Conservation (phyloP, 2,329 filamentous ascomycete species). For the Monilinia fructigena region DNA sequence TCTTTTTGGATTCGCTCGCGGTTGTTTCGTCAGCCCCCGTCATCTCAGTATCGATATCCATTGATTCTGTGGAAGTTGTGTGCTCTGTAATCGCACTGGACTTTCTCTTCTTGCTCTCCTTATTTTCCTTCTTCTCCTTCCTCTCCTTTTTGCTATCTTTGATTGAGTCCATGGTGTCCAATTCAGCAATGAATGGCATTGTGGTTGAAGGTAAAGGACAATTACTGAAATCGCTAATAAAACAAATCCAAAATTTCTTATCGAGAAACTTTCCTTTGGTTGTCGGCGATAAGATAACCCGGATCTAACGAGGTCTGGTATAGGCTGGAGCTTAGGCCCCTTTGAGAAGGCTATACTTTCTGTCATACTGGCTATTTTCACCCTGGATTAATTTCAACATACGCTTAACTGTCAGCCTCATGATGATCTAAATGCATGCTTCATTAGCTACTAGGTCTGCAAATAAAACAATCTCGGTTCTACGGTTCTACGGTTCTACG, state of each 20-base stretch:
- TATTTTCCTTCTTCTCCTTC: slow-evolving; percentile 14
- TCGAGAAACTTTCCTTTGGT: slow-evolving; percentile 21
- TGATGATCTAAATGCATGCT: slow-evolving; percentile 11
- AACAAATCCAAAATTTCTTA: slow-evolving; percentile 25
- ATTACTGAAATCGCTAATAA: not conserved
- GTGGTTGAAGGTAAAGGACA: slow-evolving; percentile 4
- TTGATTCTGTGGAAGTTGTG: not conserved
- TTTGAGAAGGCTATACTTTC: slow-evolving; percentile 9
- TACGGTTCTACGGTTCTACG: not conserved
- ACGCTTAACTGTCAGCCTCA: slow-evolving; percentile 5
- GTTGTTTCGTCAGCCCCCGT: not conserved
- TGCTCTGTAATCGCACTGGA: slow-evolving; percentile 23
- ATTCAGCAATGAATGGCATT: slow-evolving; percentile 19
- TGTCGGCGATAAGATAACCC: slow-evolving; percentile 20
- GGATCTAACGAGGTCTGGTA: slow-evolving; percentile 15
- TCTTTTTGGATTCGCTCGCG: slow-evolving; percentile 24
- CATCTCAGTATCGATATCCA: slow-evolving; percentile 19
- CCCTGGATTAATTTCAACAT: slow-evolving; percentile 9
- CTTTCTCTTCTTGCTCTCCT: slow-evolving; percentile 31
- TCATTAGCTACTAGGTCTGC: not conserved
- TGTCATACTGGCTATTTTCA: slow-evolving; percentile 14
- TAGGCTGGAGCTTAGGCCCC: not conserved
- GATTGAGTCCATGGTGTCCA: slow-evolving; percentile 2
- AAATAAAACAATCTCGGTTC: slow-evolving; percentile 11
- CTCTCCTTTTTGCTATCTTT: slow-evolving; percentile 11